Conservation (phyloP, 805 yeast genomes). For the Suhomyces vadensis region DNA sequence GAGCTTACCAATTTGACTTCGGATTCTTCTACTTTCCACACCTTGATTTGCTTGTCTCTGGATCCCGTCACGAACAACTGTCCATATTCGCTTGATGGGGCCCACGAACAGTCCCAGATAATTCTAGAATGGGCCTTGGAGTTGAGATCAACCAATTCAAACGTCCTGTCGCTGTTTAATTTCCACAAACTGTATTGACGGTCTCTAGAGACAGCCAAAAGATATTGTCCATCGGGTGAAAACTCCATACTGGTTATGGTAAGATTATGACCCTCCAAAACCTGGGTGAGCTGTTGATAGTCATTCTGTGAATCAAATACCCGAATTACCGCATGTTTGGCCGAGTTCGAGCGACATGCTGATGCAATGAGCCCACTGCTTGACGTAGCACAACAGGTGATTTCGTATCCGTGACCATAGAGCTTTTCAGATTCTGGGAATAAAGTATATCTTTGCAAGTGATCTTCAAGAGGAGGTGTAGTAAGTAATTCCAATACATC, state of each 20-base stretch:
- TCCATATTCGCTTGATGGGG: constrained; percentile 42
- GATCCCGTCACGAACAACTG: constrained; percentile 75
- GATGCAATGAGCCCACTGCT: constrained; percentile 74
- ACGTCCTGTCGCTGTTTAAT: constrained; percentile 27
- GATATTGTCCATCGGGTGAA: constrained; percentile 62
- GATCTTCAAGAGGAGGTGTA: constrained; percentile 84
- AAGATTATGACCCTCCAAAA: constrained; percentile 68
- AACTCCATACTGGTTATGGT: constrained; percentile 84
- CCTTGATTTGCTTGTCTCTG: constrained; percentile 76
- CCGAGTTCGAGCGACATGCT: constrained; percentile 86
- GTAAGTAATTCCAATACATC: constrained; percentile 49
- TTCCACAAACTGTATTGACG: constrained; percentile 80
- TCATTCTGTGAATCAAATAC: constrained; percentile 64
- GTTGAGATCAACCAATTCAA: constrained; percentile 44
- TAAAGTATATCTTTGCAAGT: constrained; percentile 83
- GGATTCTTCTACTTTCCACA: constrained; percentile 57
- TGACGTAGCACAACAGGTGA: constrained; percentile 73
- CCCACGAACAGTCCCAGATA: constrained; percentile 95
- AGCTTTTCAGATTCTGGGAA: constrained; percentile 95
- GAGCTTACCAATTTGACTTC: constrained; percentile 37
- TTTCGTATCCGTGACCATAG: constrained; percentile 97
- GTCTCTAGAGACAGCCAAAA: constrained; percentile 85
- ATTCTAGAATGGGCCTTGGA: constrained; percentile 87
- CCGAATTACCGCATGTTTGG: constrained; percentile 82
- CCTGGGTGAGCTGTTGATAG: constrained; percentile 45